Percentiles rank a stretch among this genome's conserved stretches.
These are phyloP conservation scores for Dentipellis sp. DNA, from an alignment of 768 basidiomycete genomes.

Conservation along the genomic window DNA sequence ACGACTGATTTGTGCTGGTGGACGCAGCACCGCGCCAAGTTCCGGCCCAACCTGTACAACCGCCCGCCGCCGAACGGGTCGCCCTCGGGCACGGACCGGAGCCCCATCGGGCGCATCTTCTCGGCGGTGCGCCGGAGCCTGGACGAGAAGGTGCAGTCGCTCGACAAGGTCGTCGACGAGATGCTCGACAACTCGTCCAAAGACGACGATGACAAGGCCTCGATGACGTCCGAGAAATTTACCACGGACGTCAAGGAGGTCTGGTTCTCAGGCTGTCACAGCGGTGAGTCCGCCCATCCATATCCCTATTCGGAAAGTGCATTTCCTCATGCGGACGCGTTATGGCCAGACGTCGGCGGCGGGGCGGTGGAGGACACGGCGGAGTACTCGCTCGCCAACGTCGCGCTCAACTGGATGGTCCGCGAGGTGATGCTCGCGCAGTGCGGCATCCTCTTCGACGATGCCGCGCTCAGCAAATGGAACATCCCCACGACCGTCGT, in stretches of 20 bases:
- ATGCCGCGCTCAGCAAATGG: constrained; percentile 3
- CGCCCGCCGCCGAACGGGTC: constrained; percentile 23
- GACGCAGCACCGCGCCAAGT: constrained; percentile 53
- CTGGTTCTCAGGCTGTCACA: constrained; percentile 14
- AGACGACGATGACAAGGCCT: neutral
- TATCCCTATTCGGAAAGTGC: neutral
- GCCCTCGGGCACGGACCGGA: neutral
- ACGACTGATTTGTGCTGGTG: neutral
- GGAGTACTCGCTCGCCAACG: constrained; percentile 5
- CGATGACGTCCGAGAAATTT: neutral
- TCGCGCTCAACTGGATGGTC: constrained; percentile 14
- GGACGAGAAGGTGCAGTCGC: neutral
- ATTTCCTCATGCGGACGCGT: neutral
- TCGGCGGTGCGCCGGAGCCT: neutral
- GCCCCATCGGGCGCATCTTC: neutral
- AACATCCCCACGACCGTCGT: constrained; percentile 2
- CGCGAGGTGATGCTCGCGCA: constrained; percentile 5
- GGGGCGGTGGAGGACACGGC: constrained; percentile 1
- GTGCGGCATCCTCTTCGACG: constrained; percentile 5
- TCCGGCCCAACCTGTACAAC: constrained; percentile 56
- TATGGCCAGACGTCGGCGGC: constrained; percentile 12
- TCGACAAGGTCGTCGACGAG: neutral
- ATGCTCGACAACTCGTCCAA: neutral
- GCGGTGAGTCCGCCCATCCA: constrained; percentile 1
- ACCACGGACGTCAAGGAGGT: constrained; percentile 9